Conservation (phyloP, 2,329 filamentous ascomycete species). For the Colletotrichum liriopes region DNA sequence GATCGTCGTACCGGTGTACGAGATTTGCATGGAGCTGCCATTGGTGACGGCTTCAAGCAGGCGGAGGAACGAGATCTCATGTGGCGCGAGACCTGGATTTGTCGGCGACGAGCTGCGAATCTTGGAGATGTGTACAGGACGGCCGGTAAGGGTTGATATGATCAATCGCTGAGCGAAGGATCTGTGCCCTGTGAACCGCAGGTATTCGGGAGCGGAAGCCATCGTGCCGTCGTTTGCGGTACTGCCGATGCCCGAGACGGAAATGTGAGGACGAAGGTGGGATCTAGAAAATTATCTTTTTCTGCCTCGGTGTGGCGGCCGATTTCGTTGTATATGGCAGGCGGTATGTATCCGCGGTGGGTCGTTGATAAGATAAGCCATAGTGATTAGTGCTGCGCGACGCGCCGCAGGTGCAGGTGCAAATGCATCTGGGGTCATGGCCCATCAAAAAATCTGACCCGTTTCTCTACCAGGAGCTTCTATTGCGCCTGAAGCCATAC, state of each 20-base stretch:
- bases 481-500: constrained; percentile 9
- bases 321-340: constrained; percentile 43
- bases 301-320: constrained; percentile 51
- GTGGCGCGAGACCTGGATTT: constrained; percentile 88
- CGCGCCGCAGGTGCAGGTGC: constrained; percentile 9
- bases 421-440: constrained; percentile 24
- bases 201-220: constrained; percentile 65
- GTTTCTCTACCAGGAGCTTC: constrained; percentile 13
- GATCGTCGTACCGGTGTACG: constrained; percentile 93
- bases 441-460: constrained; percentile 42
- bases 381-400: background rate
- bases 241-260: constrained; percentile 17
- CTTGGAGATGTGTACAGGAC: constrained; percentile 91
- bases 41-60: constrained; percentile 96
- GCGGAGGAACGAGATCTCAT: constrained; percentile 96
- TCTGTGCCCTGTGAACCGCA: constrained; percentile 88
- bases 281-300: constrained; percentile 53
- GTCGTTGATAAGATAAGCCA: constrained; percentile 42
- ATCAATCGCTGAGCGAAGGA: constrained; percentile 88
- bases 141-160: constrained; percentile 91
- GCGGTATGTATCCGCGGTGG: constrained; percentile 48
- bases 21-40: constrained; percentile 94
- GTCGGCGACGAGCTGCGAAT: constrained; percentile 91
- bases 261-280: constrained; percentile 17
- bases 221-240: constrained; percentile 50